These are phyloP conservation scores for Puccinia polysora DNA, from an alignment of 1,284 basidiomycete species.

Conservation along the genomic window DNA sequence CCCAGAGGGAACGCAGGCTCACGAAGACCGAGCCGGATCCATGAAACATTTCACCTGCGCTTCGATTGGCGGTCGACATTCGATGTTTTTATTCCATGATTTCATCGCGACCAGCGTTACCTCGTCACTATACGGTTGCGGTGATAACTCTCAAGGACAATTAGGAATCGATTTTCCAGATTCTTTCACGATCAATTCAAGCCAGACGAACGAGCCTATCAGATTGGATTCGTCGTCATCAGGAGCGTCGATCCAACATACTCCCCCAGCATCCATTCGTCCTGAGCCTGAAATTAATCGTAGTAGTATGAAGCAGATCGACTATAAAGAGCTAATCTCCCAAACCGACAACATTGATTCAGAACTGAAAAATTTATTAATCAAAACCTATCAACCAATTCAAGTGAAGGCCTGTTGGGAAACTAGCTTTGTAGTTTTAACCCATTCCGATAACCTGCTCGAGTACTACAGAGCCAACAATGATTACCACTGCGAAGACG, in stretches of 20 bases:
- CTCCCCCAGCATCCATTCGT: not conserved
- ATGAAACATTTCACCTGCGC: too few species aligned
- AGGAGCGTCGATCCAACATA: not conserved
- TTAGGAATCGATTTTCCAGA: not conserved
- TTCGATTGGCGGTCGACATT: slow-evolving; percentile 17
- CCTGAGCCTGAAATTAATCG: not conserved
- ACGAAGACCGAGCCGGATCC: not conserved
- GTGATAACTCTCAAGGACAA: not conserved
- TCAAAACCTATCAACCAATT: slow-evolving; percentile 3
- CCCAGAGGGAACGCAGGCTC: not conserved
- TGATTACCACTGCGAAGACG: too few species aligned
- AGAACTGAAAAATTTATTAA: not conserved
- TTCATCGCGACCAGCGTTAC: not conserved
- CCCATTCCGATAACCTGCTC: not conserved
- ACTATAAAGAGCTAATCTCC: not conserved
- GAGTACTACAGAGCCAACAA: too few species aligned
- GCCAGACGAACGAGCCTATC: not conserved
- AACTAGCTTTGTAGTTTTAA: slow-evolving; percentile 30
- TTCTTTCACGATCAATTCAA: not conserved
- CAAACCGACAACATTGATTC: not conserved
- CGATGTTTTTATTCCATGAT: slow-evolving; percentile 2
- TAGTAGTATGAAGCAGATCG: not conserved
- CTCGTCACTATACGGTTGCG: not conserved
- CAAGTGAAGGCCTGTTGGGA: slow-evolving; percentile 24
- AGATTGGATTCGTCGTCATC: not conserved